Base-by-base conservation (phyloP, 345 rosid genomes). In the Boechera divaricarpa region DNA sequence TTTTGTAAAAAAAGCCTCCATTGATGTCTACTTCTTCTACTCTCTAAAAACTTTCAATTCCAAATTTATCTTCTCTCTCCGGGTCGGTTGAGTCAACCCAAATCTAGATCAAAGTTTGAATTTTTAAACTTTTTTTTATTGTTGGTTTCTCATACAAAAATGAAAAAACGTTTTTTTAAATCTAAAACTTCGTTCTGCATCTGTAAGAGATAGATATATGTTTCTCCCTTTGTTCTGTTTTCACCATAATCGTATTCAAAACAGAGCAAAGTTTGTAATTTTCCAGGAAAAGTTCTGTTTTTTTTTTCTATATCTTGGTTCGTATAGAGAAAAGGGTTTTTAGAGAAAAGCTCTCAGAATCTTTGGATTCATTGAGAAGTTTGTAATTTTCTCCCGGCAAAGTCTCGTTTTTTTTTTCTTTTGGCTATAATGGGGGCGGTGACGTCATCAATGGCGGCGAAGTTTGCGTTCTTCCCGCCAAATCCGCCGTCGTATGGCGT, bases 391-490 rank as follows among this genome's bases (percentile, higher is more conserved):
- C 8, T 4, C 21, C 21, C 15, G 11, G 11, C 0, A 9, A 38
- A 38, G 0, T 38, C 11, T 38, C 42, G 42, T 38, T 33, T 4
- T 6, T 5, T 33, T 33, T 21, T 21, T 21, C 24, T 6, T 36
- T 6, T 44, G 49, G 49, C n/a, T 12, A 44, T 44, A 44, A 44
- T 94, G 98, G 98, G 98, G 62, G 91, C 80, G 71, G 90, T 94
- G 84, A 94, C 97, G 78, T 94, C 98, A 72, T 80, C 97, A 26
- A 80, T 94, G 84, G 98, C 97, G 63, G 92, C 97, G 54, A 94
- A 92, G 83, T 94, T 94, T 51, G 97, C 98, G 5, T 94, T 94
- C 76, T 94, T 90, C 74, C 98, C 98, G 77, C 97, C 98, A 47
- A 86, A 47, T 42, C 98, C 98, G 16, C 89, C 98, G 10, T 94